These are phyloP conservation scores for Gonapodya sp. DNA, from an alignment of 192 early-diverging fungal species.

Conservation along the genomic window DNA sequence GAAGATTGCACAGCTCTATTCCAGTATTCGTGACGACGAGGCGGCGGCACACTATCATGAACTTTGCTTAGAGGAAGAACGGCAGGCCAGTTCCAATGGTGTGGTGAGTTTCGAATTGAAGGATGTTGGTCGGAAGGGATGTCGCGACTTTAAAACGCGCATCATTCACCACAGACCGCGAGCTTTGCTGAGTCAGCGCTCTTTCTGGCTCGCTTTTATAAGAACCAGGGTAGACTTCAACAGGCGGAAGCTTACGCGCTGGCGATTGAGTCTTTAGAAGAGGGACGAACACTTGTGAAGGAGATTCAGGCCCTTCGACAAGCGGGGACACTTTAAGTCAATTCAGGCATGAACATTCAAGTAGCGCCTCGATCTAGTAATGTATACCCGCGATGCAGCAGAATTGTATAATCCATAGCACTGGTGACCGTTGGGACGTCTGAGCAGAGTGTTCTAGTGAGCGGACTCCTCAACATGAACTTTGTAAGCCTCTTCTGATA, in stretches of 20 bases:
- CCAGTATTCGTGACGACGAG: conserved; percentile 33
- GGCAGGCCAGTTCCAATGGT: conserved; percentile 17
- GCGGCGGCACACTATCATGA: conserved; percentile 52
- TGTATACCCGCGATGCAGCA: too few relatives aligned
- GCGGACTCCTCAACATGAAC: neutral
- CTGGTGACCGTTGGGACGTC: too few relatives aligned
- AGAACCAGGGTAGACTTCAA: conserved; percentile 21
- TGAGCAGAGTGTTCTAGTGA: neutral
- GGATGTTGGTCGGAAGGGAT: neutral
- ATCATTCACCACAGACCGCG: neutral
- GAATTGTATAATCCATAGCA: too few relatives aligned
- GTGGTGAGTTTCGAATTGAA: neutral
- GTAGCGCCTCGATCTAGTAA: too few relatives aligned
- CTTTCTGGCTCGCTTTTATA: conserved; percentile 17
- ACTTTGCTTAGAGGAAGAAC: conserved; percentile 20
- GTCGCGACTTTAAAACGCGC: neutral
- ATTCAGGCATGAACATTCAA: too few relatives aligned
- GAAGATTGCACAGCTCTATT: conserved; percentile 50
- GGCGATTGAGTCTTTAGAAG: neutral
- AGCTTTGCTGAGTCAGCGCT: conserved; percentile 1
- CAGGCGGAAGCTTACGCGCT: conserved; percentile 31
- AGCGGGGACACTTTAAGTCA: too few relatives aligned
- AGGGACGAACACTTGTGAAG: conserved; percentile 16
- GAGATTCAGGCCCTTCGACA: conserved; percentile 22
- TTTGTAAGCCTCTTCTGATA: conserved; percentile 63